Percentiles rank a stretch among this genome's conserved stretches.
These are phyloP conservation scores for Exophiala xenobiotica DNA, from an alignment of 2,329 filamentous ascomycete genomes.

Conservation along the genomic window DNA sequence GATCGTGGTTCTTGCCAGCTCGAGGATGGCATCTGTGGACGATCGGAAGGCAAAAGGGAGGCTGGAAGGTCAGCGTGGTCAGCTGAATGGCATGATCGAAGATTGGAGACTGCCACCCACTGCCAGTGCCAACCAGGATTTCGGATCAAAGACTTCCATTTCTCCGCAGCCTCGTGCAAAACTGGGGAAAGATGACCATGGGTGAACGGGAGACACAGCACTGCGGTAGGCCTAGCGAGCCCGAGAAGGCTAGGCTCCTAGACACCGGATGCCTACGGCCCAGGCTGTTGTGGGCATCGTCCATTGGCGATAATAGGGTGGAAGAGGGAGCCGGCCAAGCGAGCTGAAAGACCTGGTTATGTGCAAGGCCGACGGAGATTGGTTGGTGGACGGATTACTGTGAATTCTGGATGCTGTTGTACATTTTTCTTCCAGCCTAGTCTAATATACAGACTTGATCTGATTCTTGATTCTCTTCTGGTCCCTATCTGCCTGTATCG, in stretches of 20 bases:
- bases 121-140: no score
- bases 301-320: not conserved
- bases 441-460: conserved; percentile 16
- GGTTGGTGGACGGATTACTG: no score
- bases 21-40: conserved; percentile 12
- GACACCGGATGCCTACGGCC: not conserved
- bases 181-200: conserved; percentile 10
- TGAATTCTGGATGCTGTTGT: conserved; percentile 17
- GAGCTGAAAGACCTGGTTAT: no score
- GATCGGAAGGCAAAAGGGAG: conserved; percentile 16
- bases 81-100: not conserved
- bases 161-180: conserved; percentile 16
- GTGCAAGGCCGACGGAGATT: no score
- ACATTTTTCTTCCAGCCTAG: conserved; percentile 1
- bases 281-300: not conserved
- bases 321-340: not conserved
- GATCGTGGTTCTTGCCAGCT: conserved; percentile 10
- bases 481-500: not conserved
- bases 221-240: not conserved
- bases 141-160: conserved; percentile 14
- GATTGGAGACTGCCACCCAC: no score
- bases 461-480: not conserved
- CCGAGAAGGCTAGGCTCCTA: not conserved
- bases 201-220: conserved; percentile 4
- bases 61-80: not conserved